phyloP scores from a whole-genome alignment of 2,329 filamentous ascomycete species.

The Atkinsonella texensis region DNA sequence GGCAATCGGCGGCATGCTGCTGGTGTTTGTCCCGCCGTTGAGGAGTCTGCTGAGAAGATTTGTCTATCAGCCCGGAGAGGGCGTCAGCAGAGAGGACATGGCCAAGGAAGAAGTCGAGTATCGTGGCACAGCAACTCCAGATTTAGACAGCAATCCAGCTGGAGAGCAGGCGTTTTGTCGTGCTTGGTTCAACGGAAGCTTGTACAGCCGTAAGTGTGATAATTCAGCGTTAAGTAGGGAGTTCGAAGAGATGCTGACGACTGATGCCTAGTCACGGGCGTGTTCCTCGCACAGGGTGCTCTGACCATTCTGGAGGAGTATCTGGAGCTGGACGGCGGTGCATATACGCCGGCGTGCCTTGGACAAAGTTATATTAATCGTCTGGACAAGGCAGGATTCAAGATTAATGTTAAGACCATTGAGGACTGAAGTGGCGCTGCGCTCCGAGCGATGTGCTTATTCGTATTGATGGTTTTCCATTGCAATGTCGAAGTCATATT shows the following conservation, averaged over 20 bases:
- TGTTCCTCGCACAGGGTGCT: conserved; percentile 52
- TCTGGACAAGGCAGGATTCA: conserved; percentile 47
- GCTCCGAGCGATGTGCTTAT: neutral
- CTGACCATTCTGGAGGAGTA: conserved; percentile 53
- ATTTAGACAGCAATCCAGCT: conserved; percentile 26
- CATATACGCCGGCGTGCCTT: conserved; percentile 61
- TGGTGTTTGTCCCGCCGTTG: conserved; percentile 33
- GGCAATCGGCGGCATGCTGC: conserved; percentile 28
- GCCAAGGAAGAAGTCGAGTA: conserved; percentile 51
- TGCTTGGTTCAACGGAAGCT: conserved; percentile 44
- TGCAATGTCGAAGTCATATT: no score
- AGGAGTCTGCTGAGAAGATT: conserved; percentile 30
- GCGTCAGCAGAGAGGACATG: conserved; percentile 37
- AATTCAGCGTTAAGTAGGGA: neutral
- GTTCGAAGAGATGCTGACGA: neutral
- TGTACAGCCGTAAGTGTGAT: conserved; percentile 48
- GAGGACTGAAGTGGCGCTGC: conserved; percentile 12
- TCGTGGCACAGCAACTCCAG: conserved; percentile 50
- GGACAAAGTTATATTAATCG: conserved; percentile 56
- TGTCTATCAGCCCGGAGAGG: conserved; percentile 43
- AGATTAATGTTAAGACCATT: conserved; percentile 39
- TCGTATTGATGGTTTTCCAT: no score
- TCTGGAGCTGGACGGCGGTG: conserved; percentile 47
- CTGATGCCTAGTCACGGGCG: conserved; percentile 44
- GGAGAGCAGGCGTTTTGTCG: conserved; percentile 41